phyloP scores from a whole-genome alignment of 441 rosid genomes.

The Mallotus japonicus region DNA sequence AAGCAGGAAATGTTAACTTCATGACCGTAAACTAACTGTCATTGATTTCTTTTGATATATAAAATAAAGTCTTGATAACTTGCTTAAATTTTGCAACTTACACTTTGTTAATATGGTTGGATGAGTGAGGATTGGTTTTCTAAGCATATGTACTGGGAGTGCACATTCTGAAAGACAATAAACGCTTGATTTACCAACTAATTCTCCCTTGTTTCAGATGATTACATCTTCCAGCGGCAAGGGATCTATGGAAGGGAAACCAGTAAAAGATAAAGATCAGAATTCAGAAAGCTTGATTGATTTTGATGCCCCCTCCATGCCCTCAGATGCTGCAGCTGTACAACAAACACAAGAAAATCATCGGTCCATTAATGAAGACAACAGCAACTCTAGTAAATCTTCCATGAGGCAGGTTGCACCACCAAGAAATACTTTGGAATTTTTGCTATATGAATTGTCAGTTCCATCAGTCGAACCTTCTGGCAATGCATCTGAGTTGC shows the following conservation, averaged over 20 bases:
- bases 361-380: slow-evolving; percentile 30
- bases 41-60: neutral
- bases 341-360: slow-evolving; percentile 28
- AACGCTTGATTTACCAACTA: neutral
- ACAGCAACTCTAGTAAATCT: slow-evolving; percentile 30
- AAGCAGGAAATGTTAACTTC: too few relatives aligned
- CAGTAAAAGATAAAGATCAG: slow-evolving; percentile 25
- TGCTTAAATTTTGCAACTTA: neutral
- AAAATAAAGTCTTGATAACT: neutral
- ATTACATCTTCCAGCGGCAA: slow-evolving; percentile 28
- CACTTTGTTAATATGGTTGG: neutral
- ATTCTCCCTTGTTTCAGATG: slow-evolving; percentile 34
- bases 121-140: neutral
- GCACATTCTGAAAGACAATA: neutral
- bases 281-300: slow-evolving; percentile 45
- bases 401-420: slow-evolving; percentile 35
- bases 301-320: slow-evolving; percentile 32
- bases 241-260: slow-evolving; percentile 20
- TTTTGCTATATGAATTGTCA: slow-evolving; percentile 58
- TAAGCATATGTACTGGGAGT: too few relatives aligned
- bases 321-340: slow-evolving; percentile 27
- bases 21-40: neutral
- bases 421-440: slow-evolving; percentile 54
- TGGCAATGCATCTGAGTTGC: slow-evolving; percentile 21
- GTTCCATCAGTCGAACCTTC: slow-evolving; percentile 33